Percentiles rank a stretch among this genome's conserved stretches.
These are phyloP conservation scores for Neospermospora avenae DNA, from an alignment of 2,329 filamentous ascomycete species.

Conservation along the genomic window DNA sequence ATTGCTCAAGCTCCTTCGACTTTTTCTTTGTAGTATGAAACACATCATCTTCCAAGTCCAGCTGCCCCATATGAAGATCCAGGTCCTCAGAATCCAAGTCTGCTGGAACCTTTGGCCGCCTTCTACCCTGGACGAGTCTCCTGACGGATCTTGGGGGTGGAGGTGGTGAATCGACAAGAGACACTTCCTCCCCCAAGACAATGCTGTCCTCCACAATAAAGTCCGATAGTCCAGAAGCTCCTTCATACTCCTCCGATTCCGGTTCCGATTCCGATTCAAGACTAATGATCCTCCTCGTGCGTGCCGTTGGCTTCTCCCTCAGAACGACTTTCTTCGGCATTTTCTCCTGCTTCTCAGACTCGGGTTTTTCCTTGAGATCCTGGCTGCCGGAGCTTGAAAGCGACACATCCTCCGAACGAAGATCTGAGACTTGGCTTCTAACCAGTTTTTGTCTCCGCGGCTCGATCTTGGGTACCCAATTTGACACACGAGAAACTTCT, in stretches of 20 bases:
- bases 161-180: constrained; percentile 20
- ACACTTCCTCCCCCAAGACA: constrained; percentile 24
- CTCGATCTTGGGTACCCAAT: background rate
- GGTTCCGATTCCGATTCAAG: background rate
- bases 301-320: background rate
- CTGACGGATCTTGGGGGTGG: constrained; percentile 27
- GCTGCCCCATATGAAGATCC: constrained; percentile 16
- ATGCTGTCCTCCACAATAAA: constrained; percentile 33
- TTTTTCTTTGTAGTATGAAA: background rate
- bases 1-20: constrained; percentile 3
- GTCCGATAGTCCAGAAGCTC: constrained; percentile 24
- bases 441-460: background rate
- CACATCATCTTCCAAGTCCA: constrained; percentile 10
- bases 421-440: background rate
- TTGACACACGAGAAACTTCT: background rate
- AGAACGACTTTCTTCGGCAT: background rate
- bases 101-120: background rate
- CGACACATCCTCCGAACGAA: background rate
- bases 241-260: background rate
- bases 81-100: constrained; percentile 20
- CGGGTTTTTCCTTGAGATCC: background rate
- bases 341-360: background rate
- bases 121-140: constrained; percentile 30
- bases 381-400: background rate
- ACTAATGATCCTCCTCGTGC: background rate